Conservation (phyloP, 768 basidiomycete genomes). For the Gymnopilus dilepis region DNA sequence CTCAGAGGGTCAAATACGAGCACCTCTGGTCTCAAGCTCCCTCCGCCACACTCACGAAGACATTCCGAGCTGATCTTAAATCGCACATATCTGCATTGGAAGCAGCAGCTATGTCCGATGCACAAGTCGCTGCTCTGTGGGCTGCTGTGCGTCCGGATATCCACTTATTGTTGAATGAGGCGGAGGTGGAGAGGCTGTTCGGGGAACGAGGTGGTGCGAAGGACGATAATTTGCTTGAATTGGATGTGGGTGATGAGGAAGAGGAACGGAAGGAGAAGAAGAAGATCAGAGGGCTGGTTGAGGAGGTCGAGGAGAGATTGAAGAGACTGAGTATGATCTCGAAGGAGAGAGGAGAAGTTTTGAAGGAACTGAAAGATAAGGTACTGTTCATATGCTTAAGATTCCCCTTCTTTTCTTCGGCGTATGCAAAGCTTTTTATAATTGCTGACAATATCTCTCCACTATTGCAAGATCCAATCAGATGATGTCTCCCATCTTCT, state of each 20-base stretch:
- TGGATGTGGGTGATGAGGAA: conserved; percentile 67
- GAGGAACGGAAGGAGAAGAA: conserved; percentile 71
- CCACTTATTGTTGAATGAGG: conserved; percentile 54
- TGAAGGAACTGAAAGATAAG: conserved; percentile 97
- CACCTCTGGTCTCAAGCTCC: conserved; percentile 89
- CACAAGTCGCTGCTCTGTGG: conserved; percentile 78
- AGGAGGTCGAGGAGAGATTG: conserved; percentile 80
- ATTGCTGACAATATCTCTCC: background rate
- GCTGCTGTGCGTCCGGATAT: conserved; percentile 70
- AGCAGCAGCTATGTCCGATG: conserved; percentile 79
- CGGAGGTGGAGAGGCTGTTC: conserved; percentile 68
- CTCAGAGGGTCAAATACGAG: conserved; percentile 85
- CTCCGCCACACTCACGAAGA: conserved; percentile 72
- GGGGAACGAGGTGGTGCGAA: conserved; percentile 49
- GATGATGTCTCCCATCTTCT: conserved; percentile 97
- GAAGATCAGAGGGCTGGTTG: conserved; percentile 69
- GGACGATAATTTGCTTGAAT: conserved; percentile 56
- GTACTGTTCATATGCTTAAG: too few species aligned
- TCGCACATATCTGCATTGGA: conserved; percentile 72
- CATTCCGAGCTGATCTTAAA: conserved; percentile 79
- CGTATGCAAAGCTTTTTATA: too few species aligned
- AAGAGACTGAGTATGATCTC: conserved; percentile 82
- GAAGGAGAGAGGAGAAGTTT: conserved; percentile 81
- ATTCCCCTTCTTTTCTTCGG: too few species aligned
- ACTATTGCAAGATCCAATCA: conserved; percentile 91